Percentiles rank a stretch among this genome's conserved stretches.
Evolutionary conservation across 441 rosid species (phyloP).

Genomic region (Isatis lusitanica): DNA sequence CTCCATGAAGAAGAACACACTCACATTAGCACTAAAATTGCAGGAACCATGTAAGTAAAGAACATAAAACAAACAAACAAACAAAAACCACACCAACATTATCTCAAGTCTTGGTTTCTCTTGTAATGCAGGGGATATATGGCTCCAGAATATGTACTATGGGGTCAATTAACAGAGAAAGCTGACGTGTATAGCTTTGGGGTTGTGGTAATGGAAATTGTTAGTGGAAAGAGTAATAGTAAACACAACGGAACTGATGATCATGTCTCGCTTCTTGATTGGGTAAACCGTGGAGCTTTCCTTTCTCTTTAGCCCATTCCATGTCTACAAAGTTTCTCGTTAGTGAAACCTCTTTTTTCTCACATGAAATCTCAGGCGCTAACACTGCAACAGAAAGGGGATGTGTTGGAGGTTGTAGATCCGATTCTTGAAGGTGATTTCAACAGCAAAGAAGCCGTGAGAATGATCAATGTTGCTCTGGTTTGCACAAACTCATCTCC

Average conservation of each 20-base stretch:
- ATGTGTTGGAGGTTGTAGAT: constrained; percentile 19
- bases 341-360: background rate
- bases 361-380: background rate
- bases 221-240: constrained; percentile 37
- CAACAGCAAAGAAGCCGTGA: background rate
- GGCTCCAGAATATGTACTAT: constrained; percentile 46
- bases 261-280: constrained; percentile 41
- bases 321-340: too few relatives aligned
- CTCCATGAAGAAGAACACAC: constrained; percentile 48
- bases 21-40: constrained; percentile 51
- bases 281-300: constrained; percentile 37
- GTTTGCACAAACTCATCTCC: constrained; percentile 63
- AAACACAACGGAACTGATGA: constrained; percentile 20
- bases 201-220: constrained; percentile 43
- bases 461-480: constrained; percentile 52
- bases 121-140: constrained; percentile 38
- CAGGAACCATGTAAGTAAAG: constrained; percentile 43
- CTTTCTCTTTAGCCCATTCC: background rate
- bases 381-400: constrained; percentile 23
- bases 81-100: background rate
- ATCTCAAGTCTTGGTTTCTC: background rate
- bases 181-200: constrained; percentile 57
- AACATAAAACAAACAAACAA: background rate
- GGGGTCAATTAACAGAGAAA: constrained; percentile 46
- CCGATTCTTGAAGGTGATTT: constrained; percentile 9